Evolutionary conservation across 352 stramenopile species (phyloP), one percentile per base, ranked within the genome.

Genomic region (Pythium rhizo-oryzae): DNA sequence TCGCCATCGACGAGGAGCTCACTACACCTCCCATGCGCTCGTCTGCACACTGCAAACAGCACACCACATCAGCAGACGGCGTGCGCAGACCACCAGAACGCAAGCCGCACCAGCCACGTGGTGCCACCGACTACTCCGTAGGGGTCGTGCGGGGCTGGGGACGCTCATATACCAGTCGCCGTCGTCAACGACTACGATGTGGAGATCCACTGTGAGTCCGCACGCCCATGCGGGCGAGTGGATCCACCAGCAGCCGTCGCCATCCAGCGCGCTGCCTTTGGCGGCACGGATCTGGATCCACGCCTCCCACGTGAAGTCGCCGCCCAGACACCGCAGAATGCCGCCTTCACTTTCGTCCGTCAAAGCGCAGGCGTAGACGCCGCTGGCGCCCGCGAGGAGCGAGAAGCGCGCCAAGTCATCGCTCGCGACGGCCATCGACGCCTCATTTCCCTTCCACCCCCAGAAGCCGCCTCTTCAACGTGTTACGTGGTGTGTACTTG

Each of bases 361-460:
- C 41, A n/a, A 16, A 16, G 63, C 16, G 11, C 43, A 30, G 30
- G 69, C 69, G 9, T 62, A 65, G 15, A 52, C 70, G 13, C 55
- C 16, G 1, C 33, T 52, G 18, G 57, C 54, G 23, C 71, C 77
- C 0, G 67, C 60, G 46, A 76, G 60, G 3, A 81, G 67, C 15
- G 77, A 84, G 75, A 75, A 81, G 33, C 70, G 74, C 56, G 77
- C 71, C 66, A 69, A 72, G 53, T 80, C 74, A 51, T 74, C 67
- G 41, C 71, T 80, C n/a, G 68, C 61, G 24, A 84, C 62, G 39
- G 64, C 69, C 74, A 83, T 83, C n/a, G 4, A 65, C 7, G 2
- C 6, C 50, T n/a, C 56, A 24, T 59, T 28, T 58, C 24, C 5
- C 18, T 12, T 64, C 7, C 8, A n/a, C 7, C 2, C 13, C 4